These are phyloP conservation scores for Hypoxylon sp. DNA, from an alignment of 2,329 filamentous ascomycete genomes.

Conservation along the genomic window DNA sequence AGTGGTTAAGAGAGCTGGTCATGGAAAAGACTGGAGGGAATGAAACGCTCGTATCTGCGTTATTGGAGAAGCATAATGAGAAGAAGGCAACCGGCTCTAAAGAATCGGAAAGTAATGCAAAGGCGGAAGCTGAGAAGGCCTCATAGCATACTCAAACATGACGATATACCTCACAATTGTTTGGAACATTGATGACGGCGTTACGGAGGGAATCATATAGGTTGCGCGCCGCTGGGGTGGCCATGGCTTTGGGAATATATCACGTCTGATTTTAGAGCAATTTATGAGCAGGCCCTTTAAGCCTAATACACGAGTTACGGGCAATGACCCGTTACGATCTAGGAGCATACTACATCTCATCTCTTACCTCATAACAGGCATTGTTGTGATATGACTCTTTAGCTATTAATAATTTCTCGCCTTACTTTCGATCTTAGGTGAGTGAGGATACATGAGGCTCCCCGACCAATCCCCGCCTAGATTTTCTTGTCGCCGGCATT, in stretches of 20 bases:
- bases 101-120: slow-evolving; percentile 39
- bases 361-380: not conserved
- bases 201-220: slow-evolving; percentile 34
- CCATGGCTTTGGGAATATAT: slow-evolving; percentile 33
- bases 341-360: slow-evolving; percentile 5
- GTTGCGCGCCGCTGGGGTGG: slow-evolving; percentile 14
- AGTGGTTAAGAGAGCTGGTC: slow-evolving; percentile 71
- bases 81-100: slow-evolving; percentile 51
- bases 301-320: slow-evolving; percentile 37
- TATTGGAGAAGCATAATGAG: slow-evolving; percentile 64
- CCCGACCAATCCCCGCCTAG: slow-evolving; percentile 5
- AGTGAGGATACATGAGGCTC: slow-evolving; percentile 24
- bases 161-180: slow-evolving; percentile 20
- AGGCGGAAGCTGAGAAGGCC: slow-evolving; percentile 36
- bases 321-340: slow-evolving; percentile 18
- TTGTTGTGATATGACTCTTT: slow-evolving; percentile 10
- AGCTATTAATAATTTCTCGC: not conserved
- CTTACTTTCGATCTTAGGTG: not conserved
- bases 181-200: slow-evolving; percentile 40
- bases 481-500: slow-evolving; percentile 20
- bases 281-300: slow-evolving; percentile 17
- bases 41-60: slow-evolving; percentile 63
- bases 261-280: slow-evolving; percentile 29
- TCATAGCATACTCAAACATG: slow-evolving; percentile 23
- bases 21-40: slow-evolving; percentile 82